Conservation (phyloP, 2,329 filamentous ascomycete species). For the Claviceps humidiphila region DNA sequence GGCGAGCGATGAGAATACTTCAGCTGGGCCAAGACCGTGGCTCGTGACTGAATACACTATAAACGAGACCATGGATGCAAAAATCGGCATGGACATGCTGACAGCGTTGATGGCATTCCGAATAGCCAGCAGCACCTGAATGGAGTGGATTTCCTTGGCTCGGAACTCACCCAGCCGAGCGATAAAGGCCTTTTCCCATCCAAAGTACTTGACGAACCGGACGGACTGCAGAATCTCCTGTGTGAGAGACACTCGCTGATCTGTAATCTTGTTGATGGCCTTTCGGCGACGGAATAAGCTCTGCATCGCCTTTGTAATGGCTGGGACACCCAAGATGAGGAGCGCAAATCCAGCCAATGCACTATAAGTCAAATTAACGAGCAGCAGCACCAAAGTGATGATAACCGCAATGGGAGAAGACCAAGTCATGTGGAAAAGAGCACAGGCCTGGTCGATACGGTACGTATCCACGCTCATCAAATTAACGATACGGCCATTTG, state of each 20-base stretch:
- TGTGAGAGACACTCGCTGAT: conserved; percentile 79
- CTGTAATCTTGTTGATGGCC: conserved; percentile 83
- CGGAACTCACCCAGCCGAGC: conserved; percentile 62
- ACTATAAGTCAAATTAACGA: conserved; percentile 82
- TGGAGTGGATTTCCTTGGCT: conserved; percentile 63
- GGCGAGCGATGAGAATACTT: conserved; percentile 84
- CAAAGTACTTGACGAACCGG: conserved; percentile 92
- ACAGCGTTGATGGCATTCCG: conserved; percentile 76
- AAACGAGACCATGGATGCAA: conserved; percentile 90
- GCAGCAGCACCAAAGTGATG: conserved; percentile 64
- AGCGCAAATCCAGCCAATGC: conserved; percentile 79
- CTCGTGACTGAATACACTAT: conserved; percentile 63
- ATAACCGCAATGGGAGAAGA: conserved; percentile 67
- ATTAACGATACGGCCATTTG: conserved; percentile 82
- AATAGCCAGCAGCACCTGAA: conserved; percentile 71
- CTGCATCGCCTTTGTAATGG: conserved; percentile 65
- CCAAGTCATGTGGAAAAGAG: conserved; percentile 87
- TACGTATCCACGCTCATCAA: conserved; percentile 94
- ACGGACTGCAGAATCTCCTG: conserved; percentile 88
- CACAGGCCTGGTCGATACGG: conserved; percentile 76
- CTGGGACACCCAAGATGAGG: conserved; percentile 62
- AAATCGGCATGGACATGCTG: conserved; percentile 77
- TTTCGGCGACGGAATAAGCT: conserved; percentile 62
- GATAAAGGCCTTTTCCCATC: conserved; percentile 84
- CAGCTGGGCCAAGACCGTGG: conserved; percentile 57